Evolutionary conservation across 169 alveolate species (phyloP).

Genomic region (Cryptosporidium parvum): DNA sequence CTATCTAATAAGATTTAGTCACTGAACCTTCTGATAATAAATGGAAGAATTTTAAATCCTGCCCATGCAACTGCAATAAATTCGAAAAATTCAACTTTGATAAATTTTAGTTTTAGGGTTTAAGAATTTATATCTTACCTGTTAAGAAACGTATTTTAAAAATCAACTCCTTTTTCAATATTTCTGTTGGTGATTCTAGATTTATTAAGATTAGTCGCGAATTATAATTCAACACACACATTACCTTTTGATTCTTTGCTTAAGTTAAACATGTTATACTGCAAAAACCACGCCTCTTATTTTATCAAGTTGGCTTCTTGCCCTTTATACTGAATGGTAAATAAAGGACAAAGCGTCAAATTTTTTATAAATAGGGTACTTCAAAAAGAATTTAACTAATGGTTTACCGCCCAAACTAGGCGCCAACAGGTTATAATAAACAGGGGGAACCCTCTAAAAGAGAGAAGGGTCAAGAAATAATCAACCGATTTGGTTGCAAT

Average conservation of each 20-base stretch:
- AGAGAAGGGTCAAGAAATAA: background rate
- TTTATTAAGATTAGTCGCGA: background rate
- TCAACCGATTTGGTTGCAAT: background rate
- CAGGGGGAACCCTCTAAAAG: background rate
- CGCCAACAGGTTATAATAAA: background rate
- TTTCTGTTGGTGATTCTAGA: slow-evolving; percentile 36
- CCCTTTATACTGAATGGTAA: background rate
- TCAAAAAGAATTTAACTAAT: background rate
- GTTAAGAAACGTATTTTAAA: slow-evolving; percentile 45
- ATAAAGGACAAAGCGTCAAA: background rate
- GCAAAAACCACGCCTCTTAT: background rate
- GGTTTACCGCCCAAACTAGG: background rate
- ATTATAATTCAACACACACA: background rate
- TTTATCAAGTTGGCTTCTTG: background rate
- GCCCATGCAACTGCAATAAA: slow-evolving; percentile 52
- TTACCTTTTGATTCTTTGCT: slow-evolving; percentile 37
- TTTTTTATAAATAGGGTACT: no score
- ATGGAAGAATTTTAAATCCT: slow-evolving; percentile 45
- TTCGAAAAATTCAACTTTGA: background rate
- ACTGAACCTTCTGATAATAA: background rate
- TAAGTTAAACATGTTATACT: slow-evolving; percentile 15
- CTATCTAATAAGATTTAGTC: background rate
- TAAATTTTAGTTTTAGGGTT: background rate
- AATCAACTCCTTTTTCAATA: slow-evolving; percentile 21
- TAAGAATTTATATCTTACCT: slow-evolving; percentile 18